A percentile compares a stretch with the other conserved stretches of the same genome.
Evolutionary conservation across 371 early-diverging fungal species (phyloP).

Genomic region (Mycotypha africana): DNA sequence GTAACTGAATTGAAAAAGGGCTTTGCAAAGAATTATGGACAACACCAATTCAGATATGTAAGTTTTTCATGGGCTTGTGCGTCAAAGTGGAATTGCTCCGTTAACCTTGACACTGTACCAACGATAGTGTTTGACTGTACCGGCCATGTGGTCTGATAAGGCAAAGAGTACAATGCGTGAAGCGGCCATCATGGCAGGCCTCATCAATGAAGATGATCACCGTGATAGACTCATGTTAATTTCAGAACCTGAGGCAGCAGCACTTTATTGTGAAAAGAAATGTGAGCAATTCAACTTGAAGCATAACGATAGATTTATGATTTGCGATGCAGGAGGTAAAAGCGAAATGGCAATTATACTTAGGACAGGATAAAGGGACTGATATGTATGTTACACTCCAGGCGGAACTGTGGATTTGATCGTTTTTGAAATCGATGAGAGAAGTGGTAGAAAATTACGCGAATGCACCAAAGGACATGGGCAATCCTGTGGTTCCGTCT

Average conservation of each 20-base stretch:
- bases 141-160: slow-evolving; percentile 47
- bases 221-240: slow-evolving; percentile 40
- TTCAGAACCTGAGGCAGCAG: slow-evolving; percentile 48
- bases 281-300: slow-evolving; percentile 39
- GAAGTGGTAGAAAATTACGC: slow-evolving; percentile 33
- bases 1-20: slow-evolving; percentile 31
- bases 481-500: slow-evolving; percentile 53
- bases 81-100: too few species aligned
- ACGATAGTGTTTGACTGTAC: slow-evolving; percentile 50
- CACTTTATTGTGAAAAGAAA: slow-evolving; percentile 47
- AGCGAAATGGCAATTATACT: too few species aligned
- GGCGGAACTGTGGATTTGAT: slow-evolving; percentile 31
- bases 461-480: slow-evolving; percentile 60
- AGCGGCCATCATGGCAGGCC: slow-evolving; percentile 38
- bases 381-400: too few species aligned
- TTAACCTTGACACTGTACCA: too few species aligned
- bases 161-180: slow-evolving; percentile 48
- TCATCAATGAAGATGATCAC: slow-evolving; percentile 34
- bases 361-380: too few species aligned
- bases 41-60: slow-evolving; percentile 38
- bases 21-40: slow-evolving; percentile 37
- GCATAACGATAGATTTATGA: slow-evolving; percentile 42
- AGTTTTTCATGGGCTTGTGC: slow-evolving; percentile 1
- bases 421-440: slow-evolving; percentile 34
- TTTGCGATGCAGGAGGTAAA: slow-evolving; percentile 44